Evolutionary conservation across 345 rosid species (phyloP), one percentile per base, ranked within the genome.

Genomic region (Gossypium bickii): DNA sequence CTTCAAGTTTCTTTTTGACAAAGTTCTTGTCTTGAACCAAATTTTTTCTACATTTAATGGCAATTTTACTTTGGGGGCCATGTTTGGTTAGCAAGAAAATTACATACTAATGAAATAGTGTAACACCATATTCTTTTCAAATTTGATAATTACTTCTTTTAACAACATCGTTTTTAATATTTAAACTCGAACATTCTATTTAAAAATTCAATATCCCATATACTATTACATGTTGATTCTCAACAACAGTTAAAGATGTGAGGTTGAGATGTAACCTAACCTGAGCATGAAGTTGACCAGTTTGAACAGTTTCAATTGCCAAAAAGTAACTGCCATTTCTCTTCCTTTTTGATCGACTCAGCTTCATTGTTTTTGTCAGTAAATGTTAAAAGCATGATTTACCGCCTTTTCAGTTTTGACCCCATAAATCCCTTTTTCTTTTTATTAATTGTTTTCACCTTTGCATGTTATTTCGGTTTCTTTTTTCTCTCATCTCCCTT

Each of bases 131-230:
- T 4, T 34, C 1, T 5, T 29, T 34, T 34, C 1, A 34, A 34
- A 0, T 0, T 34, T 34, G 0, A 0, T 5, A 5, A 5, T 34
- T 34, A 5, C 0, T 34, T 34, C 1, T 34, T 34, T 4, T 29
- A 29, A 29, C 0, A 29, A 29, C 0, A 29, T 29, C 0, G 6
- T 29, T 29, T 29, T 34, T 34, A 34, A 34, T 34, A 7, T 0
- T 34, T 0, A 34, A 34, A 34, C 7, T 34, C 41, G 0, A 34
- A 0, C 1, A 4, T 34, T 5, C 0, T 34, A 34, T 34, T 34
- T 34, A 34, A 34, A 34, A 34, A 0, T 34, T 4, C 6, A 1
- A 34, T 34, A 34, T 34, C 0, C 1, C 41, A 5, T 34, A 5
- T 34, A 5, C 41, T 0, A 5, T 34, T 34, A 0, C 7, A 34